Conservation (phyloP, 176 grass and related monocot species). For the Areca catechu region DNA sequence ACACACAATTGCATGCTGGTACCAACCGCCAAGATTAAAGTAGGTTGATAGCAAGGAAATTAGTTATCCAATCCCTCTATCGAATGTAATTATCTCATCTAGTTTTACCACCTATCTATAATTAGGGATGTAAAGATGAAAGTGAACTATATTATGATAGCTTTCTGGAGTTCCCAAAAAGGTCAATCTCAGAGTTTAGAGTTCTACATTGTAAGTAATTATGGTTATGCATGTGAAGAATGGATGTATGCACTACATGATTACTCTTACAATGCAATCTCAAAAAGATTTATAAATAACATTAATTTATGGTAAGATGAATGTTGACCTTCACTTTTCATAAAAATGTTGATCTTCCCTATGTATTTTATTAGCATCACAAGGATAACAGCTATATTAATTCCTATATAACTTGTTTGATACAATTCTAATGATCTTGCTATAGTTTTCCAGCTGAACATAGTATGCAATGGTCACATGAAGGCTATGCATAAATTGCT, state of each 20-base stretch:
- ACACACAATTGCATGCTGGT: too few relatives aligned
- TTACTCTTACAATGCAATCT: conserved; percentile 26
- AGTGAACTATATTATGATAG: conserved; percentile 34
- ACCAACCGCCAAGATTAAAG: too few relatives aligned
- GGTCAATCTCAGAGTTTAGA: conserved; percentile 49
- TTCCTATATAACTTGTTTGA: too few relatives aligned
- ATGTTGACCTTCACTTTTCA: not conserved
- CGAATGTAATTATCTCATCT: conserved; percentile 53
- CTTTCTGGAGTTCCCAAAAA: conserved; percentile 49
- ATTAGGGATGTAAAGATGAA: conserved; percentile 23
- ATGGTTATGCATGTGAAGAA: conserved; percentile 18
- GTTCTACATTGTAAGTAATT: conserved; percentile 11
- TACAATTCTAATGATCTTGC: too few relatives aligned
- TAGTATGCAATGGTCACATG: too few relatives aligned
- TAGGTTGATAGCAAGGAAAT: conserved; percentile 10
- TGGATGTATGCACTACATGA: conserved; percentile 25
- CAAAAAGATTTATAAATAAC: conserved; percentile 27
- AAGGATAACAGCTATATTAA: too few relatives aligned
- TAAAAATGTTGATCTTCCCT: too few relatives aligned
- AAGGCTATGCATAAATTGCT: too few relatives aligned
- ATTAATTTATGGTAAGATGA: conserved; percentile 21
- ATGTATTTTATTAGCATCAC: too few relatives aligned
- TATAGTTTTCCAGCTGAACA: too few relatives aligned
- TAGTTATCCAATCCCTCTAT: conserved; percentile 2
- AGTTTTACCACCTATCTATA: conserved; percentile 32